phyloP scores from a whole-genome alignment of 1,284 basidiomycete genomes.

The Sanghuangporus baumii region DNA sequence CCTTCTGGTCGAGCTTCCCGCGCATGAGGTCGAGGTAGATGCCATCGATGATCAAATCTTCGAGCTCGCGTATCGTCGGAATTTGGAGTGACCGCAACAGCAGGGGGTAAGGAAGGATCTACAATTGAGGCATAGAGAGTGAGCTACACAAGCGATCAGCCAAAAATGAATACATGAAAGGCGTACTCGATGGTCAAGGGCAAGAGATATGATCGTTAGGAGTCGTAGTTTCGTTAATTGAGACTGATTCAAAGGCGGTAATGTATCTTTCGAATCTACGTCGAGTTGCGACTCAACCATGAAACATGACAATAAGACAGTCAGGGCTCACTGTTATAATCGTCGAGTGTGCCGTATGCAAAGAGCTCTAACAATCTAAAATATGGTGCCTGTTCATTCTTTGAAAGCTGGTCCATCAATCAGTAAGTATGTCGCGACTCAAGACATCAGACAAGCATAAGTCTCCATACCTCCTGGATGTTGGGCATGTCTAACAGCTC shows the following conservation, averaged over 20 bases:
- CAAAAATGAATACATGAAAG: slow-evolving; percentile 4
- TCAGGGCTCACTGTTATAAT: slow-evolving; percentile 54
- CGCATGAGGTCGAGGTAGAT: slow-evolving; percentile 87
- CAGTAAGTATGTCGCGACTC: not conserved
- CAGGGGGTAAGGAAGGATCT: slow-evolving; percentile 73
- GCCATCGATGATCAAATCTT: slow-evolving; percentile 93
- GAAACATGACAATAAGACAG: not conserved
- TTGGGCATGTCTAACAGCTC: slow-evolving; percentile 81
- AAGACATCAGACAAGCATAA: not conserved
- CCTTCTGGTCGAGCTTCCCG: slow-evolving; percentile 89
- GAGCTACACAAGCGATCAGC: not conserved
- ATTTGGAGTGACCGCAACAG: slow-evolving; percentile 67
- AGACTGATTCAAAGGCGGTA: slow-evolving; percentile 64
- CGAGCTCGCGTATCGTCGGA: slow-evolving; percentile 75
- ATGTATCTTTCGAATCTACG: slow-evolving; percentile 57
- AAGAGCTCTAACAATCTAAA: slow-evolving; percentile 76
- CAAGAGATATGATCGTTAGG: slow-evolving; percentile 82
- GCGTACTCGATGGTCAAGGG: slow-evolving; percentile 66
- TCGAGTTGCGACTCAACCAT: not conserved
- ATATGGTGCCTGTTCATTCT: slow-evolving; percentile 53
- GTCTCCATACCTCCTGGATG: slow-evolving; percentile 67
- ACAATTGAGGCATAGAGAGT: not conserved
- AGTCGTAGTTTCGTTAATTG: slow-evolving; percentile 88
- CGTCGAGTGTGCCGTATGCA: slow-evolving; percentile 79
- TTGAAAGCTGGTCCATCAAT: slow-evolving; percentile 45